phyloP scores from a whole-genome alignment of 2,329 filamentous ascomycete species.

The Rutstroemia sp. region DNA sequence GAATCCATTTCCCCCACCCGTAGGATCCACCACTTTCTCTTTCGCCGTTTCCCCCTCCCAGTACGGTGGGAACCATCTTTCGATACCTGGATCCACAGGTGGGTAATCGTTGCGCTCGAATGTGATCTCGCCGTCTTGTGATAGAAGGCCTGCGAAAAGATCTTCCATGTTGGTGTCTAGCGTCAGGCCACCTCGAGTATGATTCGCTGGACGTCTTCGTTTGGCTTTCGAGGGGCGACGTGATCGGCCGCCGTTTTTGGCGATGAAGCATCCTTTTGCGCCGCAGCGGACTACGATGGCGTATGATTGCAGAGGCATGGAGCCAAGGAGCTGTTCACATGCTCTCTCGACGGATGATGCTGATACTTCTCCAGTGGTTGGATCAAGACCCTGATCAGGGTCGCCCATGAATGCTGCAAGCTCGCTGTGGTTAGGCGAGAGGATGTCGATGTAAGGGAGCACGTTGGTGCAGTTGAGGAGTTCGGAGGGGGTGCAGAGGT shows the following conservation, averaged over 20 bases:
- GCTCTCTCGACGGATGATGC: constrained; percentile 46
- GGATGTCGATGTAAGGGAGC: constrained; percentile 53
- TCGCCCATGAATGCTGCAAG: constrained; percentile 76
- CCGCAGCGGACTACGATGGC: constrained; percentile 64
- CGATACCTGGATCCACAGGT: constrained; percentile 42
- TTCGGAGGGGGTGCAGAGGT: constrained; percentile 69
- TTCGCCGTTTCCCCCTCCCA: constrained; percentile 35
- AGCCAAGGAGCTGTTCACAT: constrained; percentile 55
- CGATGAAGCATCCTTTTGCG: constrained; percentile 63
- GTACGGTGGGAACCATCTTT: constrained; percentile 73
- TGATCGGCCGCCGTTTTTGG: constrained; percentile 31
- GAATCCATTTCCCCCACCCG: constrained; percentile 89
- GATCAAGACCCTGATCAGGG: constrained; percentile 33
- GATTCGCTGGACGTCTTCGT: constrained; percentile 20
- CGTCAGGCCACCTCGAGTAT: constrained; percentile 44
- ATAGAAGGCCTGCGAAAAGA: constrained; percentile 50
- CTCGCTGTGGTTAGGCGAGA: constrained; percentile 80
- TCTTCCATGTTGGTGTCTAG: constrained; percentile 57
- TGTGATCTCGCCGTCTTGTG: constrained; percentile 40
- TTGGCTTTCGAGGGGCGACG: constrained; percentile 15
- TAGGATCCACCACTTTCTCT: constrained; percentile 70
- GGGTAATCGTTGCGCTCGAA: constrained; percentile 44
- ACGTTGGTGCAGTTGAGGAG: constrained; percentile 57
- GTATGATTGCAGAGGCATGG: constrained; percentile 58
- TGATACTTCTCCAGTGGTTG: constrained; percentile 37